Evolutionary conservation across 768 basidiomycete species (phyloP).

Genomic region (Mycena crocata): DNA sequence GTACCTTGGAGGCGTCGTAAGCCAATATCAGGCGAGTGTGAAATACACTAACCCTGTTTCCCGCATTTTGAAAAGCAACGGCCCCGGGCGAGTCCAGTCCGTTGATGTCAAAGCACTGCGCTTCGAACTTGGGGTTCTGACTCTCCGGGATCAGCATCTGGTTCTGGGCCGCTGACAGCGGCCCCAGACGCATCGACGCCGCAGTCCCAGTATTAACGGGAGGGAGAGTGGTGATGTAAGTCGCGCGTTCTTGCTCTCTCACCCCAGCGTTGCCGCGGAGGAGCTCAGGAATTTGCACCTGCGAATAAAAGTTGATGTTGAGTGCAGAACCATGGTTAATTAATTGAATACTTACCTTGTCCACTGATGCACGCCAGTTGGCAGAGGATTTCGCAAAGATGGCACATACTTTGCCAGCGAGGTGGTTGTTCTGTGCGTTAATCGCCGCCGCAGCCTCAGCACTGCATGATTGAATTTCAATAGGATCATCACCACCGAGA

Average conservation of each 20-base stretch:
- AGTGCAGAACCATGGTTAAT: neutral
- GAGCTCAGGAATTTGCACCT: slow-evolving; percentile 7
- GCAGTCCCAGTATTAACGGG: neutral
- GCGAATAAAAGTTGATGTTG: neutral
- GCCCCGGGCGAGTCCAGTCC: neutral
- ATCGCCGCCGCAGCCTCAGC: slow-evolving; percentile 7
- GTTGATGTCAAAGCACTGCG: slow-evolving; percentile 9
- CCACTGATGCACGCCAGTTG: neutral
- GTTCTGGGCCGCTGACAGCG: neutral
- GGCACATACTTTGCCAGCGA: slow-evolving; percentile 12
- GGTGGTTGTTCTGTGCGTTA: neutral
- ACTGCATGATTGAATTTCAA: neutral
- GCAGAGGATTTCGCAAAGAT: slow-evolving; percentile 14
- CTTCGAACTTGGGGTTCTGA: slow-evolving; percentile 12
- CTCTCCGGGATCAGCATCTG: slow-evolving; percentile 6
- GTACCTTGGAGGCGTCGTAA: neutral
- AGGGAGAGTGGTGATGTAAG: neutral
- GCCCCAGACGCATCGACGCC: neutral
- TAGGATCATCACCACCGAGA: neutral
- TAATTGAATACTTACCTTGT: neutral
- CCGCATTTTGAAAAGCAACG: neutral
- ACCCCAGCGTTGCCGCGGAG: slow-evolving; percentile 2
- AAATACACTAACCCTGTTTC: neutral
- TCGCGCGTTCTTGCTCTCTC: neutral
- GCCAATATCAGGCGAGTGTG: neutral